These are phyloP conservation scores for Pseudogymnoascus sp. DNA, from an alignment of 2,329 filamentous ascomycete species.

Conservation along the genomic window DNA sequence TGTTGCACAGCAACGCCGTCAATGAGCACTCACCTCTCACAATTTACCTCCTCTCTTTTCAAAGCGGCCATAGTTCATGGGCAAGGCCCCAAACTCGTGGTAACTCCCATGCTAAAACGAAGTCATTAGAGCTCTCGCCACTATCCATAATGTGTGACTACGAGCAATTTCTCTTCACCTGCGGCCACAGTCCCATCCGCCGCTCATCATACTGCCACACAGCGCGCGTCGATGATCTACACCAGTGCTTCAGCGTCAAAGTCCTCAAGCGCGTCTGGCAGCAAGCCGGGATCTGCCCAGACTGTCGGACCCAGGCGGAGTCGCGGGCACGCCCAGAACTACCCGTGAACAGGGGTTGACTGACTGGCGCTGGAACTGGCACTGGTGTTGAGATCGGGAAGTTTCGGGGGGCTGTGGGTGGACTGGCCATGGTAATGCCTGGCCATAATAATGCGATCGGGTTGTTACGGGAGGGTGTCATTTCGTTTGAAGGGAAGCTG, in stretches of 20 bases:
- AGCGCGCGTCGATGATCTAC: constrained; percentile 62
- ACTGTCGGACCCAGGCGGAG: constrained; percentile 29
- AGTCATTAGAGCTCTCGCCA: not conserved
- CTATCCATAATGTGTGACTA: constrained; percentile 54
- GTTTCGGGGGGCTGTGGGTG: not conserved
- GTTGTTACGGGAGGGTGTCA: not conserved
- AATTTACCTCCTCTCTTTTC: not conserved
- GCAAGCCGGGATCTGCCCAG: constrained; percentile 45
- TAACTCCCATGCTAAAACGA: not conserved
- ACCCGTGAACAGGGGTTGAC: not conserved
- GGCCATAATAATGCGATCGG: not conserved
- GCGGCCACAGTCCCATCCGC: constrained; percentile 50
- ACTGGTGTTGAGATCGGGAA: not conserved
- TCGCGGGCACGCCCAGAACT: not conserved
- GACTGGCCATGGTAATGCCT: not conserved
- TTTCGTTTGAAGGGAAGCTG: constrained; percentile 5
- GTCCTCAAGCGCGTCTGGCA: constrained; percentile 53
- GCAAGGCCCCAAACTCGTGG: not conserved
- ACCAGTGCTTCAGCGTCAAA: constrained; percentile 62
- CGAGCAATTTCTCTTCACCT: constrained; percentile 60
- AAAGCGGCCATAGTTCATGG: not conserved
- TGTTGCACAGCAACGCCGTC: not conserved
- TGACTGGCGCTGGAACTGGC: not conserved
- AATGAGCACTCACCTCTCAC: not conserved
- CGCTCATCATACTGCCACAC: constrained; percentile 66